These are phyloP conservation scores for Mycena rosella DNA, from an alignment of 768 basidiomycete genomes.

Conservation along the genomic window DNA sequence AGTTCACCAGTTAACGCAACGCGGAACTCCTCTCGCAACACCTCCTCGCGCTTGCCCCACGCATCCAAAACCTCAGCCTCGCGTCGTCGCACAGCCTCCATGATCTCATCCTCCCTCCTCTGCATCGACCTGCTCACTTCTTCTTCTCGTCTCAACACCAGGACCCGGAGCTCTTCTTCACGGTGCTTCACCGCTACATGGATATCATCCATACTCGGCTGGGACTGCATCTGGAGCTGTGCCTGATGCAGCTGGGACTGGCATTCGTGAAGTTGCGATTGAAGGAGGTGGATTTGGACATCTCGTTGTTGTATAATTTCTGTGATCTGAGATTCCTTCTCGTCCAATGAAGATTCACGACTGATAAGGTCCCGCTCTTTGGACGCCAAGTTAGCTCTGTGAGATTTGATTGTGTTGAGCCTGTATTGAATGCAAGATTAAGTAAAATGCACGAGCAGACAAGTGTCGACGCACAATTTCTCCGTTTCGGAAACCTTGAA, in stretches of 20 bases:
- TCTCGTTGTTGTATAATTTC: conserved; percentile 69
- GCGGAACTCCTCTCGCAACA: conserved; percentile 55
- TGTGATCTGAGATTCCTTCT: conserved; percentile 67
- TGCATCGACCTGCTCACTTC: conserved; percentile 38
- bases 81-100: conserved; percentile 69
- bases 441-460: conserved; percentile 6
- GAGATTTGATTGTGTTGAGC: conserved; percentile 72
- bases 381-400: conserved; percentile 65
- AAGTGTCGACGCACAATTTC: conserved; percentile 69
- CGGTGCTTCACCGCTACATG: conserved; percentile 51
- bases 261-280: conserved; percentile 50
- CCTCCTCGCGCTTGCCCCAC: conserved; percentile 76
- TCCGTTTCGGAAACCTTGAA: conserved; percentile 82
- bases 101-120: conserved; percentile 48
- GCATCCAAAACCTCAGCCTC: conserved; percentile 78
- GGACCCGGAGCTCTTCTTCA: conserved; percentile 35
- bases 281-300: conserved; percentile 65
- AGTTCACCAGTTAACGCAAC: conserved; percentile 50
- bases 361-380: conserved; percentile 75
- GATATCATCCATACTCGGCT: conserved; percentile 51
- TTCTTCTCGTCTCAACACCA: conserved; percentile 37
- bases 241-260: conserved; percentile 55
- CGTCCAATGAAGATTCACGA: conserved; percentile 66
- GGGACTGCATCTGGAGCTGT: conserved; percentile 41
- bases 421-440: conserved; percentile 50